Evolutionary conservation across 2,329 filamentous ascomycete genomes (phyloP), one percentile per base, ranked within the genome.

Genomic region (Penicillium oxalicum): DNA sequence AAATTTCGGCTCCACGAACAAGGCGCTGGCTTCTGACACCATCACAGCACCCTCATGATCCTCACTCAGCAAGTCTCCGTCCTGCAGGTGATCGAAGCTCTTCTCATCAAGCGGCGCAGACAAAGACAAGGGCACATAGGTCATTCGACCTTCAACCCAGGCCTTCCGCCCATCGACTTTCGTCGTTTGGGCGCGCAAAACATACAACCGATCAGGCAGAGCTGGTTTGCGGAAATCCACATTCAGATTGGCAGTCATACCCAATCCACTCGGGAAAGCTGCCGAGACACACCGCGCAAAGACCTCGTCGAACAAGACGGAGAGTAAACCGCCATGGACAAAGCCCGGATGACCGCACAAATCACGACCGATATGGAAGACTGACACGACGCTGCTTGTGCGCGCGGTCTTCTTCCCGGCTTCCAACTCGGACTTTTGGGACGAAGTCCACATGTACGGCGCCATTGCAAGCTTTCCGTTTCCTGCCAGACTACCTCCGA

Each of bases 401-500:
- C 40, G 43, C 2, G 39, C 24, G 9, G 32, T 43, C 5, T 8
- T 42, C 5, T 32, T 49, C 8, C 47, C 12, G n/a, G 33, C 6
- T 9, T n/a, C 43, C 13, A 11, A 25, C 32, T 50, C 47, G 27
- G 18, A 18, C 32, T 51, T 50, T 8, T 44, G 24, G 1, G 50
- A 55, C 0, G 61, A 55, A 6, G 57, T 56, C 59, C 61, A 68
- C 54, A 67, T 62, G 34, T 90, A 78, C 1, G 91, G 89, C 3
- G 90, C 88, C 0, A 94, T 84, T 1, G 81, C 80, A 53, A 97
- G 80, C 66, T 82, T 86, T 25, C 82, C 82, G 0, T 82, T 76
- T 0, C 89, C 90, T 33, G 84, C 65, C 12, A 97, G 75, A 24
- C 86, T 85, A 4, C 88, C 87, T 25, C 80, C 88, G 0, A 90